Percentiles rank a stretch among this genome's conserved stretches.
Evolutionary conservation across 441 rosid genomes (phyloP).

Genomic region (Capsella rubella): DNA sequence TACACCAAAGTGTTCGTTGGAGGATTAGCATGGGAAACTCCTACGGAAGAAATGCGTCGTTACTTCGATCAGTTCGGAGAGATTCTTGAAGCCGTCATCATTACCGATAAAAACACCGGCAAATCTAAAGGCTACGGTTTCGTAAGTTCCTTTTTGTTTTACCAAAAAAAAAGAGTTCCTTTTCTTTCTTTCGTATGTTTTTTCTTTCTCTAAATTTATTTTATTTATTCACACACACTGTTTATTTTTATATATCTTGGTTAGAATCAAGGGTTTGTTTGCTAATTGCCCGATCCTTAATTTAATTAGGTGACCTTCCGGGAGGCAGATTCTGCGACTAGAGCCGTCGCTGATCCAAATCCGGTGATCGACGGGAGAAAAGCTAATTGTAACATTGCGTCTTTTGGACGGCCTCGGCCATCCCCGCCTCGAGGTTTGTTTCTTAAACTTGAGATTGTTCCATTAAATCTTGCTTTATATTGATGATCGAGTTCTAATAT

Average conservation of each 20-base stretch:
- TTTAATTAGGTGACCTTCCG: slow-evolving; percentile 72
- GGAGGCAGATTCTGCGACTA: slow-evolving; percentile 84
- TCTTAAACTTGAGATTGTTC: neutral
- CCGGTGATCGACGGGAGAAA: slow-evolving; percentile 89
- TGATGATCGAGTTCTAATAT: neutral
- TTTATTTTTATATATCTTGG: neutral
- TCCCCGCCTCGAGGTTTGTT: slow-evolving; percentile 82
- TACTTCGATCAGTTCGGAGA: slow-evolving; percentile 94
- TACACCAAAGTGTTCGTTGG: slow-evolving; percentile 91
- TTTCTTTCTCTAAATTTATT: neutral
- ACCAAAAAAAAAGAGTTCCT: too few species aligned
- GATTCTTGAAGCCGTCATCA: slow-evolving; percentile 96
- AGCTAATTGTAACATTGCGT: slow-evolving; percentile 94
- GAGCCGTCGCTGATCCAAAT: slow-evolving; percentile 83
- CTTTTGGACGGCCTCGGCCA: slow-evolving; percentile 85
- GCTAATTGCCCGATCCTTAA: neutral
- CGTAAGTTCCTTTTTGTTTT: slow-evolving; percentile 52
- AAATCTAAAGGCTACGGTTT: slow-evolving; percentile 98
- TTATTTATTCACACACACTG: neutral
- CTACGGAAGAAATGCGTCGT: slow-evolving; percentile 79
- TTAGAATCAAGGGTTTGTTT: neutral
- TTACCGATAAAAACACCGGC: slow-evolving; percentile 76
- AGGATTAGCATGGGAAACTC: slow-evolving; percentile 98
- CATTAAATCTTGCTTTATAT: neutral
- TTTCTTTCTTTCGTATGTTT: too few species aligned